A percentile compares a stretch with the other conserved stretches of the same genome.
These are phyloP conservation scores for Pestalotiopsis sp. DNA, from an alignment of 2,329 filamentous ascomycete genomes.

Conservation along the genomic window DNA sequence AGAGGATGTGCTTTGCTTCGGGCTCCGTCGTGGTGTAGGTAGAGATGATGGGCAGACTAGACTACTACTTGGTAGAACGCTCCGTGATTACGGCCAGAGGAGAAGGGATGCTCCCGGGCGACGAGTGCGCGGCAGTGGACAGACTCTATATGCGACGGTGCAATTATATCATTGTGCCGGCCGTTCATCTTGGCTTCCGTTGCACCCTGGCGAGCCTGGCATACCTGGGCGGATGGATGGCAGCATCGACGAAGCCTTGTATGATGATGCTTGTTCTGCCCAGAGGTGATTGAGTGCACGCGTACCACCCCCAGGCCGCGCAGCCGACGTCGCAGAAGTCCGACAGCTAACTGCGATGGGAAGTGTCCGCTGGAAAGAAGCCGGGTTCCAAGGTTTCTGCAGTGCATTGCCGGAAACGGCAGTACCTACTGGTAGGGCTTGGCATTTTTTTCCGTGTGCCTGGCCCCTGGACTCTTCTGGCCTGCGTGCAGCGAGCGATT, in stretches of 20 bases:
- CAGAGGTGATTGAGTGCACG: background rate
- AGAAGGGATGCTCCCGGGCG: background rate
- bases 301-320: background rate
- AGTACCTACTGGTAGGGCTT: background rate
- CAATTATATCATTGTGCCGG: background rate
- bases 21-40: background rate
- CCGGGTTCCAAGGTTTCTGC: background rate
- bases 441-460: background rate
- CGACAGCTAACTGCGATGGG: background rate
- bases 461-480: background rate
- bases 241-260: background rate
- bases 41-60: background rate
- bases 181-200: background rate
- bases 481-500: too few species aligned
- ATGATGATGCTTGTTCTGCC: background rate
- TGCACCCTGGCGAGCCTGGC: background rate
- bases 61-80: background rate
- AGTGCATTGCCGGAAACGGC: background rate
- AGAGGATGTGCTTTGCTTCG: background rate
- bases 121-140: background rate
- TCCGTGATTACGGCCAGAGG: background rate
- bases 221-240: background rate
- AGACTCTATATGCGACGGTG: background rate
- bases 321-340: conserved; percentile 6
- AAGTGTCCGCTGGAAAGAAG: background rate